These are phyloP conservation scores for Beauveria brongniartii DNA, from an alignment of 2,329 filamentous ascomycete species.

Conservation along the genomic window DNA sequence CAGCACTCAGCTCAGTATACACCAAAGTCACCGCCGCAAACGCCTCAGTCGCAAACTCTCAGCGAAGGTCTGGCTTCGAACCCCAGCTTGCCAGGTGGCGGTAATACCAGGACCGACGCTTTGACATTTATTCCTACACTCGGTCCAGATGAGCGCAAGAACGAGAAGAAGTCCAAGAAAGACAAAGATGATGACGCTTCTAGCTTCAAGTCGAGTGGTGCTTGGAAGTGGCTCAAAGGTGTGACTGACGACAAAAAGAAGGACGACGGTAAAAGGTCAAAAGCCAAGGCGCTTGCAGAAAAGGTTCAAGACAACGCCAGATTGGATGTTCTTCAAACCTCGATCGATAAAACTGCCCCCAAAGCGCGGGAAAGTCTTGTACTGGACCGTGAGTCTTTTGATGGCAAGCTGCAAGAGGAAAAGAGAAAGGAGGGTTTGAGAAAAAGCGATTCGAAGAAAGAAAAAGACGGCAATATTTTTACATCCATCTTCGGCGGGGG, in stretches of 20 bases:
- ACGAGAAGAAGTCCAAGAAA: slow-evolving; percentile 68
- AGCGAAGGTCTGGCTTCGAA: slow-evolving; percentile 23
- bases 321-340: slow-evolving; percentile 78
- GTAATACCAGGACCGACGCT: slow-evolving; percentile 60
- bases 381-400: slow-evolving; percentile 67
- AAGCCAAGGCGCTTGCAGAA: slow-evolving; percentile 48
- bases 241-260: slow-evolving; percentile 62
- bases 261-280: slow-evolving; percentile 59
- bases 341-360: slow-evolving; percentile 61
- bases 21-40: slow-evolving; percentile 16
- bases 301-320: slow-evolving; percentile 69
- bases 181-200: slow-evolving; percentile 58
- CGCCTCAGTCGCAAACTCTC: slow-evolving; percentile 17
- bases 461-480: slow-evolving; percentile 89
- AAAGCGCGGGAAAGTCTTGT: slow-evolving; percentile 76
- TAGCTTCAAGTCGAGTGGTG: slow-evolving; percentile 59
- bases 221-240: slow-evolving; percentile 69
- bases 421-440: slow-evolving; percentile 71
- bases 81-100: slow-evolving; percentile 60
- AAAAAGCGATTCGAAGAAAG: slow-evolving; percentile 75
- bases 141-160: slow-evolving; percentile 59
- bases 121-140: slow-evolving; percentile 75
- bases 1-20: slow-evolving; percentile 16
- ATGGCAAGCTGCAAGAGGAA: slow-evolving; percentile 68
- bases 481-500: slow-evolving; percentile 85